phyloP scores from a whole-genome alignment of 192 early-diverging fungal genomes.

The Coemansia sp. region DNA sequence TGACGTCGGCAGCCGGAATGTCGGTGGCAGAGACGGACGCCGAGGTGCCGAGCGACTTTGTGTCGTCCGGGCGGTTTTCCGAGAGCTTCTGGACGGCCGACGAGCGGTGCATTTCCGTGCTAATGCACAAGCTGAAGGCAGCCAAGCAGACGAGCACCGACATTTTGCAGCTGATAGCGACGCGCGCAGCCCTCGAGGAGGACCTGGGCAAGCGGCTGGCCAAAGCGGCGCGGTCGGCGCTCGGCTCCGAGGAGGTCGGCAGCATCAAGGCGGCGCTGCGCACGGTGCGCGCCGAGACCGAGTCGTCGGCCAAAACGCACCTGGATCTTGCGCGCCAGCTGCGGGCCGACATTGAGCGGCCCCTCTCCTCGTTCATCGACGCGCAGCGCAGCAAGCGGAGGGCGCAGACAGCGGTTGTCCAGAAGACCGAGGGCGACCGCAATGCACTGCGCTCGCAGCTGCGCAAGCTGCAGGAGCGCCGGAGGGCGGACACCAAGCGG shows the following conservation, averaged over 20 bases:
- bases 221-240: constrained; percentile 57
- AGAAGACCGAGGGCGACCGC: constrained; percentile 51
- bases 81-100: constrained; percentile 54
- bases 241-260: constrained; percentile 70
- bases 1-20: constrained; percentile 9
- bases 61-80: constrained; percentile 30
- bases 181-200: constrained; percentile 63
- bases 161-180: constrained; percentile 58
- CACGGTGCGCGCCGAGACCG: constrained; percentile 60
- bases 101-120: constrained; percentile 65
- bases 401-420: constrained; percentile 42
- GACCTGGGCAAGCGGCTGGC: constrained; percentile 66
- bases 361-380: constrained; percentile 60
- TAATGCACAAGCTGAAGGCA: constrained; percentile 64
- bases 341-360: constrained; percentile 57
- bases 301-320: constrained; percentile 61
- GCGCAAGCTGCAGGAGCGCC: constrained; percentile 56
- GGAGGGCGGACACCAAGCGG: constrained; percentile 55
- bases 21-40: constrained; percentile 16
- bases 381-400: constrained; percentile 66
- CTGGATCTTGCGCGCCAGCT: constrained; percentile 64
- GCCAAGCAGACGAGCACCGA: constrained; percentile 70
- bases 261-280: constrained; percentile 59
- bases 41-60: constrained; percentile 35
- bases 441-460: constrained; percentile 44